Evolutionary conservation across 495 filamentous ascomycete species (phyloP).

Genomic region (Neurospora africana): DNA sequence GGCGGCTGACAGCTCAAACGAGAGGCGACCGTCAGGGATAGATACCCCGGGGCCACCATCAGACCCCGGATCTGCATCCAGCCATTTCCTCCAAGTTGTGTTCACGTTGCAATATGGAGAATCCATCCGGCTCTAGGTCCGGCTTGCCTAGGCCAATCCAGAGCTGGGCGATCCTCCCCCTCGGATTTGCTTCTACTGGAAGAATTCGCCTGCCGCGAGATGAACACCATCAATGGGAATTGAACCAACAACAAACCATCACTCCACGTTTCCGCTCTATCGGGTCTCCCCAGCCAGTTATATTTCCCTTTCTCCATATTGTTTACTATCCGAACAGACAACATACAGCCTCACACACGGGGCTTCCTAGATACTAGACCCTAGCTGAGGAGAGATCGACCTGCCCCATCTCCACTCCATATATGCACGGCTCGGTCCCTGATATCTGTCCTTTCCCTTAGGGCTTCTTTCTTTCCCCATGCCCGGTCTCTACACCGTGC

Average conservation of each 20-base stretch:
- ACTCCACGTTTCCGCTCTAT: neutral
- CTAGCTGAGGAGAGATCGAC: neutral
- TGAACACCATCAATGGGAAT: neutral
- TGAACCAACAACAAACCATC: neutral
- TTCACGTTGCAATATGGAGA: neutral
- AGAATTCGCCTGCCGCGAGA: neutral
- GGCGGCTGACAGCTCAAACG: neutral
- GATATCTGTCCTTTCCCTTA: neutral
- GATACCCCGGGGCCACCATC: neutral
- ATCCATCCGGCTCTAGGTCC: neutral
- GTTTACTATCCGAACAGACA: neutral
- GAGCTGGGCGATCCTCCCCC: neutral
- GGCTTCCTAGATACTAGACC: neutral
- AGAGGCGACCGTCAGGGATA: neutral
- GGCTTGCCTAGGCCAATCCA: neutral
- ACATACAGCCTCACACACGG: neutral
- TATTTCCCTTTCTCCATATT: neutral
- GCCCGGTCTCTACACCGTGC: neutral
- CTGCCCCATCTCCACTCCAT: neutral
- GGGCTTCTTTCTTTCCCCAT: neutral
- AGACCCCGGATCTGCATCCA: neutral
- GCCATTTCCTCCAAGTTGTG: neutral
- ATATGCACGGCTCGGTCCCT: neutral
- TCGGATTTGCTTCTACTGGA: neutral
- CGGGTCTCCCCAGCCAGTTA: neutral